A percentile compares a stretch with the other conserved stretches of the same genome.
Conservation (phyloP, 1,139 yeast genomes). For the Cylindricascospora bacillispora region DNA sequence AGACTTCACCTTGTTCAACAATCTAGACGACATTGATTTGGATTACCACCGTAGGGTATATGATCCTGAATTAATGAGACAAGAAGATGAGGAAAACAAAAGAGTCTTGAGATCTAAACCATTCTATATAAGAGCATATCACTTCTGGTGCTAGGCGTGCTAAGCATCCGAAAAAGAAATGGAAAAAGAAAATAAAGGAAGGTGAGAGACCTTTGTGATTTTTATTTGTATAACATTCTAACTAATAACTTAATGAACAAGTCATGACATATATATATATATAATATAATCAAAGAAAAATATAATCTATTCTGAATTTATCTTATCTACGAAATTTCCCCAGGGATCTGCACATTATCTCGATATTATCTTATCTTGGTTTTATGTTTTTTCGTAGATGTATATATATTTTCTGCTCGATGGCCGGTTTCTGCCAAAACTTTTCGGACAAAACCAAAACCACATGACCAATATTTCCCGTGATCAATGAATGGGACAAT, state of each 20-base stretch:
- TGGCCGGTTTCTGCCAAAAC: too few species aligned
- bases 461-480: too few species aligned
- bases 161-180: background rate
- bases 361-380: too few species aligned
- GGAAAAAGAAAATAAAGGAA: background rate
- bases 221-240: background rate
- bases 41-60: slow-evolving; percentile 59
- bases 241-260: background rate
- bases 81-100: slow-evolving; percentile 39
- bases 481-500: too few species aligned
- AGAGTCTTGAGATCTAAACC: slow-evolving; percentile 6
- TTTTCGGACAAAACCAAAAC: too few species aligned
- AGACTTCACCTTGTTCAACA: slow-evolving; percentile 37
- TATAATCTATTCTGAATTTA: too few species aligned
- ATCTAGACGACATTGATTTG: slow-evolving; percentile 41
- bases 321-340: too few species aligned
- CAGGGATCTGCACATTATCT: too few species aligned
- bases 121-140: slow-evolving; percentile 4
- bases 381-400: too few species aligned
- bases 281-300: too few species aligned
- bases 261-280: background rate
- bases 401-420: too few species aligned
- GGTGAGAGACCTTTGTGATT: background rate
- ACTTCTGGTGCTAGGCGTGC: slow-evolving; percentile 9
- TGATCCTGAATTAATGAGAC: slow-evolving; percentile 52